These are phyloP conservation scores for Biscutella laevigata DNA, from an alignment of 441 rosid species.

Conservation along the genomic window DNA sequence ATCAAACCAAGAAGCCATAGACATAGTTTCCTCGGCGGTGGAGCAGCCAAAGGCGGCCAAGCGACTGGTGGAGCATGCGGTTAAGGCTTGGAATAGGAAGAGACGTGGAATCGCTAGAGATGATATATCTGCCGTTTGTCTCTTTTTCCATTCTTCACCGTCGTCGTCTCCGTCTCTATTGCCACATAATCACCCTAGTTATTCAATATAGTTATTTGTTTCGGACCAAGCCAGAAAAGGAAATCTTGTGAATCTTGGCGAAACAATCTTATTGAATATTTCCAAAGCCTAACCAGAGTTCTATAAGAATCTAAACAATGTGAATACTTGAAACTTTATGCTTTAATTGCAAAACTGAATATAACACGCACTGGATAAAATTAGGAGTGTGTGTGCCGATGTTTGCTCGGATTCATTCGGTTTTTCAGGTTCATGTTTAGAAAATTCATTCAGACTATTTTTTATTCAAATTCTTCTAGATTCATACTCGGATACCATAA, in stretches of 20 bases:
- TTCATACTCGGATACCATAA: too few relatives aligned
- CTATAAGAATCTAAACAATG: background rate
- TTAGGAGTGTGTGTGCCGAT: too few relatives aligned
- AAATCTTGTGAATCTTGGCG: background rate
- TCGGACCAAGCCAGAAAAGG: background rate
- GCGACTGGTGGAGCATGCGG: constrained; percentile 52
- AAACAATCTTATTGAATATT: background rate
- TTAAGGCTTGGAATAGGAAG: constrained; percentile 55
- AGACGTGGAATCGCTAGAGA: constrained; percentile 79
- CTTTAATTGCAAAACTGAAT: background rate
- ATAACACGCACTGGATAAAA: too few relatives aligned
- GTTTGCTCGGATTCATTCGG: too few relatives aligned
- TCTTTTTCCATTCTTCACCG: constrained; percentile 57
- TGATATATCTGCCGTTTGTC: constrained; percentile 89
- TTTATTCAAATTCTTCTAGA: too few relatives aligned
- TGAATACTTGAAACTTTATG: background rate
- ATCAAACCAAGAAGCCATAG: constrained; percentile 76
- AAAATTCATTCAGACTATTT: too few relatives aligned
- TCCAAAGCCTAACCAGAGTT: background rate
- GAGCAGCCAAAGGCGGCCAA: constrained; percentile 67
- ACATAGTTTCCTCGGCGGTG: constrained; percentile 44
- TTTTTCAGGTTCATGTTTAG: too few relatives aligned
- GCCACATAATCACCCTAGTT: constrained; percentile 22
- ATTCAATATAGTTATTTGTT: constrained; percentile 17
- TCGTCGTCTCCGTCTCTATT: constrained; percentile 5